These are phyloP conservation scores for Saccharum officinarum DNA, from an alignment of 176 grass and related monocot species.

Conservation along the genomic window DNA sequence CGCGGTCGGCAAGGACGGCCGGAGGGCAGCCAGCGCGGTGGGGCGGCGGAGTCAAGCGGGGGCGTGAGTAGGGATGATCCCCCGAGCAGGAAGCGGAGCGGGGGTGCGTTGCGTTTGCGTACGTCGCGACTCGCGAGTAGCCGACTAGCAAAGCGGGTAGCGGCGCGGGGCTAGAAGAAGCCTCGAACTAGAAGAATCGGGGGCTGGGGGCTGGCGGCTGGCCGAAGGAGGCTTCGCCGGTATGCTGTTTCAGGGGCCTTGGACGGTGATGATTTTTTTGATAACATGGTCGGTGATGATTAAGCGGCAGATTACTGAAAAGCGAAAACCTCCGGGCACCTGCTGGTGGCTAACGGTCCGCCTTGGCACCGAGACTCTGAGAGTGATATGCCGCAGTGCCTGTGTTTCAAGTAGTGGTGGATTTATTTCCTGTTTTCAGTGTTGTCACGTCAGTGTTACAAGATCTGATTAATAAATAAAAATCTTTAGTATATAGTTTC, in stretches of 20 bases:
- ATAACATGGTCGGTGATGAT: too few relatives aligned
- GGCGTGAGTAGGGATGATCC: background rate
- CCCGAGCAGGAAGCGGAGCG: background rate
- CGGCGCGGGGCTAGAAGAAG: background rate
- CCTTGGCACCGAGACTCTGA: too few relatives aligned
- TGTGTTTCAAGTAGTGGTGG: too few relatives aligned
- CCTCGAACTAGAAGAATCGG: background rate
- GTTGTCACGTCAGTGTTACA: too few relatives aligned
- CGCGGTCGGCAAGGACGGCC: background rate
- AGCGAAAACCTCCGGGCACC: too few relatives aligned
- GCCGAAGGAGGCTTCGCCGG: background rate
- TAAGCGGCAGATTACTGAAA: too few relatives aligned
- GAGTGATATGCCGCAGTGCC: too few relatives aligned
- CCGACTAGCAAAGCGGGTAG: background rate
- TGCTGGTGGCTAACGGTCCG: too few relatives aligned
- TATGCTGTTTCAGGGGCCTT: background rate
- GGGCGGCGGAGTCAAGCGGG: background rate
- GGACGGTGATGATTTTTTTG: background rate
- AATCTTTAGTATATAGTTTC: too few relatives aligned
- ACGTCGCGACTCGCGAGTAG: background rate
- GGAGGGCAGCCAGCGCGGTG: background rate
- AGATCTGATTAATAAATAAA: too few relatives aligned
- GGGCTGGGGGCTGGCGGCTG: too few relatives aligned
- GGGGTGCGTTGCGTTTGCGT: background rate
- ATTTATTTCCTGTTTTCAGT: too few relatives aligned